A percentile compares a stretch with the other conserved stretches of the same genome.
Conservation (phyloP, 1,284 basidiomycete genomes). For the Microbotryum violaceum region DNA sequence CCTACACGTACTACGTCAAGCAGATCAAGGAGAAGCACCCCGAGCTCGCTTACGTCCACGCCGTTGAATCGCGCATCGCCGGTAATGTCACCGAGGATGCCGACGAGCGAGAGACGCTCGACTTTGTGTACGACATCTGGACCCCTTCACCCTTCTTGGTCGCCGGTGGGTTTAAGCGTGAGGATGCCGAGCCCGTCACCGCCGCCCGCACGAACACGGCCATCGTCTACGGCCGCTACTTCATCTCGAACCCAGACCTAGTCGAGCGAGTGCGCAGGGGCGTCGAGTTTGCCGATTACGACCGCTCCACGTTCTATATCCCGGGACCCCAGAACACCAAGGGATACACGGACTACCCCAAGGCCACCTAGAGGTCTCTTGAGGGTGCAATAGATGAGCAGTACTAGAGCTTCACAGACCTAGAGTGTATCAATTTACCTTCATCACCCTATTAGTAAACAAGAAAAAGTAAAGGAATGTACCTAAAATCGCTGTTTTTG, state of each 20-base stretch:
- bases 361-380: no score
- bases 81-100: conserved; percentile 22
- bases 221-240: conserved; percentile 49
- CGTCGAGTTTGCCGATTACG: conserved; percentile 39
- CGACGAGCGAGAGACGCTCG: conserved; percentile 18
- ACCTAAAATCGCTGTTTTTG: no score
- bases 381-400: no score
- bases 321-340: conserved; percentile 15
- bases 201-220: conserved; percentile 42
- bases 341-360: no score
- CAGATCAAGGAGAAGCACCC: conserved; percentile 44
- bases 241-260: conserved; percentile 52
- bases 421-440: no score
- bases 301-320: conserved; percentile 39
- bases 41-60: conserved; percentile 53
- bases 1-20: conserved; percentile 36
- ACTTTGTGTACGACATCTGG: conserved; percentile 26
- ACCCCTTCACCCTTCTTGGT: conserved; percentile 45
- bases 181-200: conserved; percentile 34
- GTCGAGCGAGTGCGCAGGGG: conserved; percentile 44
- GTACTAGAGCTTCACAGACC: no score
- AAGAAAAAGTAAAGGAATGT: no score
- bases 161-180: conserved; percentile 46
- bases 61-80: conserved; percentile 35
- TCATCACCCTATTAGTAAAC: no score